Percentiles rank a stretch among this genome's conserved stretches.
These are phyloP conservation scores for Podaxis mareebaensis DNA, from an alignment of 768 basidiomycete species.

Conservation along the genomic window DNA sequence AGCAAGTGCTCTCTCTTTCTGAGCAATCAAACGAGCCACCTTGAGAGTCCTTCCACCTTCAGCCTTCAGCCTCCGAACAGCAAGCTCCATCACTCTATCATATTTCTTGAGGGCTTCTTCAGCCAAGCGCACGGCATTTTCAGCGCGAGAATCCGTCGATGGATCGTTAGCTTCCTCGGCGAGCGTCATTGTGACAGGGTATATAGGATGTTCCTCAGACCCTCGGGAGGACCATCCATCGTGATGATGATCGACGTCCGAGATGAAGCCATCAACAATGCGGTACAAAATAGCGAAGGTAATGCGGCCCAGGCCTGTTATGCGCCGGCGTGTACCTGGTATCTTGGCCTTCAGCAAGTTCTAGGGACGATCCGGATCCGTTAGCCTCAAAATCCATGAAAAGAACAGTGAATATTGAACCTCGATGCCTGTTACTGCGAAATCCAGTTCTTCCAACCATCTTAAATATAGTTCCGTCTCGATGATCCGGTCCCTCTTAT, in stretches of 20 bases:
- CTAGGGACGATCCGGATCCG: conserved; percentile 22
- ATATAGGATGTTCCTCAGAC: conserved; percentile 27
- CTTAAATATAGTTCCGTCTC: conserved; percentile 44
- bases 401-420: conserved; percentile 25
- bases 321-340: conserved; percentile 34
- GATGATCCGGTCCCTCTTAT: conserved; percentile 30
- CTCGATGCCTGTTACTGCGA: conserved; percentile 37
- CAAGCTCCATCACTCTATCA: conserved; percentile 37
- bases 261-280: conserved; percentile 44
- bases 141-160: conserved; percentile 40
- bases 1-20: conserved; percentile 38
- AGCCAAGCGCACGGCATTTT: conserved; percentile 34
- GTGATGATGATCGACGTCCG: conserved; percentile 45
- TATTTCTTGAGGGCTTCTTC: conserved; percentile 35
- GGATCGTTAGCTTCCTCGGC: conserved; percentile 46
- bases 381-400: not conserved
- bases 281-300: conserved; percentile 42
- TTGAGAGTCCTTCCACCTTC: conserved; percentile 35
- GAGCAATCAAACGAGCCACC: conserved; percentile 34
- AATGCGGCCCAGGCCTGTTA: conserved; percentile 38
- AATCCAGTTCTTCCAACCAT: conserved; percentile 42
- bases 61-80: conserved; percentile 39
- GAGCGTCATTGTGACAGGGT: conserved; percentile 42
- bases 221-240: conserved; percentile 39
- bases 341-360: conserved; percentile 38